These are phyloP conservation scores for Hibiscus mutabilis DNA, from an alignment of 345 rosid species.

Conservation along the genomic window DNA sequence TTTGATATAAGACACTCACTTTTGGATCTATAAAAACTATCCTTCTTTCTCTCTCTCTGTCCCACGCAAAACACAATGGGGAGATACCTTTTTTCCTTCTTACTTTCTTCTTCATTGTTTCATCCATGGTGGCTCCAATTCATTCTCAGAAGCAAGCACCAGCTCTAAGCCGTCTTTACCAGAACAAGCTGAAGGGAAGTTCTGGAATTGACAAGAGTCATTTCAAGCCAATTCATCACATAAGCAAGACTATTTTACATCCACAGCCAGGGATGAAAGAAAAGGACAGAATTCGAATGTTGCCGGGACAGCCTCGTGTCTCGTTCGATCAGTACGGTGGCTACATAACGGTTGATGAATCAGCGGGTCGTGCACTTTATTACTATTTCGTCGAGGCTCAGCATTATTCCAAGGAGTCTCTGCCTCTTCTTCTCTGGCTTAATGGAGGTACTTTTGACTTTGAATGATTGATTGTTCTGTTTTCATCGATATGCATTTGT, in stretches of 20 bases:
- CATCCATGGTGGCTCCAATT: not conserved
- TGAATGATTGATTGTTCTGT: not conserved
- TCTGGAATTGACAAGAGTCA: slow-evolving; percentile 21
- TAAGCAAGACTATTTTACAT: slow-evolving; percentile 2
- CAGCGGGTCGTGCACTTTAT: slow-evolving; percentile 55
- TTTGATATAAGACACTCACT: not conserved
- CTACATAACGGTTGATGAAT: slow-evolving; percentile 49
- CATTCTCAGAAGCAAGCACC: slow-evolving; percentile 25
- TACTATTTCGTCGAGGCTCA: slow-evolving; percentile 65
- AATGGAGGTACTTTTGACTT: slow-evolving; percentile 52
- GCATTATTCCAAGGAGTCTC: slow-evolving; percentile 21
- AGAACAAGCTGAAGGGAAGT: slow-evolving; percentile 19
- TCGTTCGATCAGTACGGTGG: slow-evolving; percentile 58
- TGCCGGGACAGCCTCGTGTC: slow-evolving; percentile 67
- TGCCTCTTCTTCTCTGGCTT: slow-evolving; percentile 86
- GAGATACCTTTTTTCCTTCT: slow-evolving; percentile 5
- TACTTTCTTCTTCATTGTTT: slow-evolving; percentile 12
- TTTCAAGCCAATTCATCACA: slow-evolving; percentile 12
- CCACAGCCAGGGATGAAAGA: slow-evolving; percentile 39
- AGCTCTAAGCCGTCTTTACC: slow-evolving; percentile 23
- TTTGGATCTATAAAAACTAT: not conserved
- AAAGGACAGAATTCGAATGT: slow-evolving; percentile 35
- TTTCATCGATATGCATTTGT: not conserved
- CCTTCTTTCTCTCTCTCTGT: not conserved
- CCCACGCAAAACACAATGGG: slow-evolving; percentile 14